phyloP scores from a whole-genome alignment of 1,284 basidiomycete genomes.

The Mrakiaceae sp. region DNA sequence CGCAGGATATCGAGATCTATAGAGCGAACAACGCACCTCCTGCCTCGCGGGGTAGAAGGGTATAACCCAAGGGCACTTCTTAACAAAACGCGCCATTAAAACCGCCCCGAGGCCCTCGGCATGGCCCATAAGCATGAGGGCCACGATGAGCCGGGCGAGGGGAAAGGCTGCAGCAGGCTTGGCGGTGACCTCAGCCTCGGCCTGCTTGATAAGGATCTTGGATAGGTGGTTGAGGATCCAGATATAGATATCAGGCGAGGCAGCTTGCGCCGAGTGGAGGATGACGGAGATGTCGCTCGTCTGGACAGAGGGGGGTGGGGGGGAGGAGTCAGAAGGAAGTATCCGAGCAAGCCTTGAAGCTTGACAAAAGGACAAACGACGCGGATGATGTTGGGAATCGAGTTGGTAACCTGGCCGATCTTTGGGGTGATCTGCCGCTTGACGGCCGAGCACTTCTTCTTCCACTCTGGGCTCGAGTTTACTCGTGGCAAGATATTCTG shows the following conservation, averaged over 20 bases:
- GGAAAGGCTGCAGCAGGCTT: slow-evolving; percentile 76
- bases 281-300: slow-evolving; percentile 52
- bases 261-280: slow-evolving; percentile 35
- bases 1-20: not conserved
- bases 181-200: slow-evolving; percentile 85
- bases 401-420: slow-evolving; percentile 83
- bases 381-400: slow-evolving; percentile 51
- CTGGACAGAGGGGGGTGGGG: slow-evolving; percentile 30
- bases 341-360: slow-evolving; percentile 12
- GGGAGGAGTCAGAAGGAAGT: not conserved
- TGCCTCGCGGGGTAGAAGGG: slow-evolving; percentile 34
- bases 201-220: slow-evolving; percentile 82
- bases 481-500: slow-evolving; percentile 57
- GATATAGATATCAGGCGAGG: slow-evolving; percentile 47
- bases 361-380: slow-evolving; percentile 46
- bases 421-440: slow-evolving; percentile 82
- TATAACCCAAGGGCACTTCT: slow-evolving; percentile 52
- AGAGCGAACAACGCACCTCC: slow-evolving; percentile 23
- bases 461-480: slow-evolving; percentile 48
- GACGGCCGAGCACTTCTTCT: slow-evolving; percentile 41
- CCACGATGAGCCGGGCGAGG: slow-evolving; percentile 62
- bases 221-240: slow-evolving; percentile 76
- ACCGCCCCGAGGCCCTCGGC: slow-evolving; percentile 51
- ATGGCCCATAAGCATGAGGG: slow-evolving; percentile 49
- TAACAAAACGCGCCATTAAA: slow-evolving; percentile 74